Base-by-base conservation (phyloP, 495 filamentous ascomycete species). In the Glutinoglossum americanum region DNA sequence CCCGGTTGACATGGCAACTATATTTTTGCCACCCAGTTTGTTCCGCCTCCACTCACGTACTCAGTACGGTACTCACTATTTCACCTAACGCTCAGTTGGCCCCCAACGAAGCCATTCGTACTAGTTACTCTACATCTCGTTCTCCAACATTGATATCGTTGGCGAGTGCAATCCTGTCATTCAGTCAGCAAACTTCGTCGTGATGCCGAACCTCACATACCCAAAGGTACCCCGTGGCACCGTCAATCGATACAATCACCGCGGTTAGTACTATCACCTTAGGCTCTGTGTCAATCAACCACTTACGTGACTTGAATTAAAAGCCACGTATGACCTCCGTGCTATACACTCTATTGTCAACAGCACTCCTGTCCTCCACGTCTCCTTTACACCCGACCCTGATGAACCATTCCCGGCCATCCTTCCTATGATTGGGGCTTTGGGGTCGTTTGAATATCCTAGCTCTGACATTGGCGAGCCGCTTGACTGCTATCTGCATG, bases 361-460 rank as follows among this genome's bases (percentile, higher is more conserved):
- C 69, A 71, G 73, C 10, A 77, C 78, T 19, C 80, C 80, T 17
- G 77, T 95, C 11, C 73, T 94, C 7, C 83, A 95, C 71, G 80
- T 96, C 59, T 87, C 88, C 57, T 95, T 94, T 78, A 74, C 72
- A 35, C 64, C 68, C 23, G 70, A 75, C 23, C 71, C 72, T 0
- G 68, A 74, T 47, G 79, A 82, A 58, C 81, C 82, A 13, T 88
- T 89, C 62, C 87, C 88, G 4, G 74, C 77, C 55, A 80, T 83
- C 60, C 73, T 96, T 0, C 89, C 89, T 39, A 92, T 94, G 87
- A 85, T 94, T 60, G 89, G 88, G 47, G 78, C 80, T 61, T 87
- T 90, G 81, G 84, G 76, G 21, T 83, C 78, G 49, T 90, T 81
- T 63, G 71, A 70, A 10, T 73, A 75, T 59, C 81, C 82, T 23